Evolutionary conservation across 2,329 filamentous ascomycete species (phyloP), one percentile per base, ranked within the genome.

Genomic region (Tolypocladium ophioglossoides): DNA sequence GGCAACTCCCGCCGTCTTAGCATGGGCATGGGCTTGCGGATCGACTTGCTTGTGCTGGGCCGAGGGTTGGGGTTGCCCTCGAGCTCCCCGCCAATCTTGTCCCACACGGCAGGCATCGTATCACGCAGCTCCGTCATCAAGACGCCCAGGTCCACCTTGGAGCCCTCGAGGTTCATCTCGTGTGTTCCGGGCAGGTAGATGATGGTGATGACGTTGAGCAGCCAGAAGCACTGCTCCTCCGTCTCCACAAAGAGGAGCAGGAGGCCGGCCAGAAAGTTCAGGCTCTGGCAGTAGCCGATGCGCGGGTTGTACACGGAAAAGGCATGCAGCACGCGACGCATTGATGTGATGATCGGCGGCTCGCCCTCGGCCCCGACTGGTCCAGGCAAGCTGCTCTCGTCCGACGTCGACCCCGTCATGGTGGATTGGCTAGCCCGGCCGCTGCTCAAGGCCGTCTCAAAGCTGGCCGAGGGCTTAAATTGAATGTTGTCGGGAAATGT

Each of bases 401-500:
- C 69, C 58, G 61, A 62, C 51, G 61, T 63, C 30, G 65, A 66
- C 52, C 63, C 61, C n/a, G 64, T 62, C 59, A 63, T 64, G 32
- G 67, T 76, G 38, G 70, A 70, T 57, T 68, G 70, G 58, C 67
- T 73, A 49, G 63, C 63, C 50, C 66, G 64, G 52, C 60, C 59
- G 54, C 66, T 70, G 55, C 62, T 63, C 4, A 66, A 64, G 24
- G 62, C 54, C 18, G 63, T 70, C 46, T 64, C 72, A 62, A 62
- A 51, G 22, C 65, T 57, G n/a, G 64, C 64, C 11, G 65, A 67
- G 11, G 89, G 87, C 64, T 94, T 94, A 73, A 96, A 97, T 59
- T 83, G 84, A 54, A 95, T 79, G 62, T 97, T 96, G 72, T 97
- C 92, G 0, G 92, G 92, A 64, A 96, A 97, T 0, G 92, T 96